Base-by-base conservation (phyloP, 306 rosid genomes). In the Cucurbita argyrosperma region DNA sequence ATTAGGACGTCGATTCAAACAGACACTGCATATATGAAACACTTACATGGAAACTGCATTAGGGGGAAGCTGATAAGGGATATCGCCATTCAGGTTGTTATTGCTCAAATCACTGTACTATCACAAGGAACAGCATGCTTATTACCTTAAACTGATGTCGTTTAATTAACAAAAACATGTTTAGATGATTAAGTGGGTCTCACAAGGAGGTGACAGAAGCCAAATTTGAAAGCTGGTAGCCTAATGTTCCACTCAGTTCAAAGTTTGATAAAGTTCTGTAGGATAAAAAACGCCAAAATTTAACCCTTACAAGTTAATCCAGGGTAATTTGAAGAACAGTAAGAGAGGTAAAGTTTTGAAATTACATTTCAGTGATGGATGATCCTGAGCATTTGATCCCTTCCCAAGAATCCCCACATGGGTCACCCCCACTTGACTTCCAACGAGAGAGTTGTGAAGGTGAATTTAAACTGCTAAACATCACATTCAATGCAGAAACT, bases 41-140 rank as follows among this genome's bases (percentile, higher is more conserved):
- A 3, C 96, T 88, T 89, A 93, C 97, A 90, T 74, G 80, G 77
- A 19, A 61, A 56, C 84, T 50, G 84, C 84, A 47, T 87, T 93
- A 13, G 98, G 98, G 55, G 98, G 98, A 79, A 93, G 89, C 75
- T 93, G 98, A 79, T 90, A 90, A 5, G 97, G 98, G 76, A 93
- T 83, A 15, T 89, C 90, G 53, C 90, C 89, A 47, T 78, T 78
- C 77, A 93, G 84, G 66, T 86, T 86, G 96, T 93, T 93, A 78
- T 82, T 80, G 91, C 97, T 93, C 82, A 93, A 79, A 78, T 93
- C 97, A 84, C 98, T 90, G 97, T 84, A 90, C 91, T 90, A 90
- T 38, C 83, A 88, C 83, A 80, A 90, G 86, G 72, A 13, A 57
- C 7, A 57, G 50, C 37, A 12, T 81, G 80, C 76, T 83, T 52